Base-by-base conservation (phyloP, 805 yeast genomes). In the Spathaspora girioi region DNA sequence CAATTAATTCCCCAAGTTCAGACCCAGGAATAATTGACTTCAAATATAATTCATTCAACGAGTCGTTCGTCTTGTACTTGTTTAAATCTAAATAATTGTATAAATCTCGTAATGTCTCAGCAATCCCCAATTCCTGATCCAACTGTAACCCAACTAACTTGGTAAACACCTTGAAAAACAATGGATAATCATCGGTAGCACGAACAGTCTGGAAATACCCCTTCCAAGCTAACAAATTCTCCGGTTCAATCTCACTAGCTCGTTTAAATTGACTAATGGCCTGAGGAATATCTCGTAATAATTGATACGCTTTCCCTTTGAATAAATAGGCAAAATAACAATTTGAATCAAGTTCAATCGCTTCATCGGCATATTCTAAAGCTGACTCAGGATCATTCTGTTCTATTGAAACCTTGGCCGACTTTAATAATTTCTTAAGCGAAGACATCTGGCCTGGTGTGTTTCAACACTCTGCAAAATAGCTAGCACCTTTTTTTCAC, bases 141-240 rank as follows among this genome's bases (percentile, higher is more conserved):
- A 71, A 48, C 45, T 80, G 63, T 1, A 75, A 57, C 26, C 43
- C 46, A 17, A 72, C 67, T 20, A 82, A 69, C 3, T 70, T 67
- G 2, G 79, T 73, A 50, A 80, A 61, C 5, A 79, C 71, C 0
- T 65, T 58, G 59, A 86, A 84, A 63, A 79, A 84, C 2, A 66
- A 50, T 3, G 63, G 59, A 55, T 69, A 71, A 49, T 80, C 77
- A 2, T 71, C 63, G 31, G 59, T 56, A 11, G 66, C 59, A 50
- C 69, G 67, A 10, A 69, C 73, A 0, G 82, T 65, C 46, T 80
- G 77, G 52, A 83, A 68, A 53, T 85, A 74, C 1, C 98, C 98
- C 60, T 88, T 89, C 96, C 94, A 92, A 0, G 91, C 96, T 23
- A 80, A 64, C 1, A 82, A 56, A 47, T 84, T 81, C 1, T 71